phyloP scores from a whole-genome alignment of 129 eudicot genomes.

The Logfia minima region DNA sequence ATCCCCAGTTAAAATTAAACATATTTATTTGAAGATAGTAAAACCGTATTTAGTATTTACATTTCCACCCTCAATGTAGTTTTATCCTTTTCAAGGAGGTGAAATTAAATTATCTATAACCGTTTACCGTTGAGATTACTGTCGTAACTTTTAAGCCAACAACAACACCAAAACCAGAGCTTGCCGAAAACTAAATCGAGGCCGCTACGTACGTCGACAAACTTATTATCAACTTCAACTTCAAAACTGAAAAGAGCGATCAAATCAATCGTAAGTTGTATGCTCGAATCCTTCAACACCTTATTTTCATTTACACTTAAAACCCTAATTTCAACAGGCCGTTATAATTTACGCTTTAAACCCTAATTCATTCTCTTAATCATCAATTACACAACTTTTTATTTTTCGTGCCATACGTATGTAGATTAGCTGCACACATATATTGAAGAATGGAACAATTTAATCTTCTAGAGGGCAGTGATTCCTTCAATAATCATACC shows the following conservation, averaged over 20 bases:
- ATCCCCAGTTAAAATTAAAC: no score
- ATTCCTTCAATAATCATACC: constrained; percentile 8
- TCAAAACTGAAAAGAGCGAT: neutral
- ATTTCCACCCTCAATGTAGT: no score
- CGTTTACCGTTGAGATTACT: no score
- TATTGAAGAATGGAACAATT: constrained; percentile 41
- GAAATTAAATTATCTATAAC: no score
- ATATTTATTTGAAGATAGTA: no score
- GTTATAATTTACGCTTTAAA: neutral
- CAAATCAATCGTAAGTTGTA: constrained; percentile 15
- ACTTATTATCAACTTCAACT: neutral
- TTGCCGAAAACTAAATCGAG: neutral
- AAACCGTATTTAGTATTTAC: no score
- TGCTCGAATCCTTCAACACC: constrained; percentile 7
- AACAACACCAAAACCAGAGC: neutral
- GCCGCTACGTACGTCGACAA: neutral
- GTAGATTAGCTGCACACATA: neutral
- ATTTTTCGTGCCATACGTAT: neutral
- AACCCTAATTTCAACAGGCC: constrained; percentile 23
- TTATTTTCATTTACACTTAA: constrained; percentile 4
- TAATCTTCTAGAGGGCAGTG: constrained; percentile 31
- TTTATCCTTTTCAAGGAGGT: no score
- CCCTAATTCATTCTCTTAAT: neutral
- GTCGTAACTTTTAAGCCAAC: neutral
- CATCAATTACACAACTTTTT: neutral